These are phyloP conservation scores for Tulasnella sp. DNA, from an alignment of 768 basidiomycete species.

Conservation along the genomic window DNA sequence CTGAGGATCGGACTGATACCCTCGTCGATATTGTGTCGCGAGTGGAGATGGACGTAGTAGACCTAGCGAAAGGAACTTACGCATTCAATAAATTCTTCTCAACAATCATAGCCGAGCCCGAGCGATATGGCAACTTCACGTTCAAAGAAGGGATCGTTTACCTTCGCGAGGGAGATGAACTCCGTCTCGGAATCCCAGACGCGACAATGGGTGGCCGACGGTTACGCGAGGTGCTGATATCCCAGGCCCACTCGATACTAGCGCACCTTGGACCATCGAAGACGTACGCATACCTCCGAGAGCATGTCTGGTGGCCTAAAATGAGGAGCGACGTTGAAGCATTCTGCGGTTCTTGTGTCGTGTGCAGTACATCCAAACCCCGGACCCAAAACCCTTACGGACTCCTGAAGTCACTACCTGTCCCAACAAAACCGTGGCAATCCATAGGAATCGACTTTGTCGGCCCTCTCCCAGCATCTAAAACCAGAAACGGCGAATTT, in stretches of 20 bases:
- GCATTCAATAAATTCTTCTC: conserved; percentile 13
- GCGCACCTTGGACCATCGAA: conserved; percentile 4
- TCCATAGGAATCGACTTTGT: too few relatives aligned
- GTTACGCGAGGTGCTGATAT: conserved; percentile 6
- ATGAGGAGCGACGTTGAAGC: too few relatives aligned
- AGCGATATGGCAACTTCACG: conserved; percentile 9
- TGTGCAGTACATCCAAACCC: too few relatives aligned
- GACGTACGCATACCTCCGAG: background rate
- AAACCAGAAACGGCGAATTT: too few relatives aligned
- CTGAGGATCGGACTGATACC: background rate
- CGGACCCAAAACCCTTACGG: too few relatives aligned
- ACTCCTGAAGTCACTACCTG: too few relatives aligned
- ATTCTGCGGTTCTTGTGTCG: too few relatives aligned
- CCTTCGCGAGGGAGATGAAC: background rate
- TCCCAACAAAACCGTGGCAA: too few relatives aligned
- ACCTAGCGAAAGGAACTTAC: background rate
- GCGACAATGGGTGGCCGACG: background rate
- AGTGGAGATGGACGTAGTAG: background rate
- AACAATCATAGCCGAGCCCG: background rate
- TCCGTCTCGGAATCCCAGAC: conserved; percentile 10
- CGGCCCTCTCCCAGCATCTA: too few relatives aligned
- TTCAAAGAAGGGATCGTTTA: background rate
- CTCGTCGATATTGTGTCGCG: background rate
- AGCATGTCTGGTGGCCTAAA: too few relatives aligned
- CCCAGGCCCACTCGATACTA: conserved; percentile 18